A percentile compares a stretch with the other conserved stretches of the same genome.
Evolutionary conservation across 2,329 filamentous ascomycete species (phyloP).

Genomic region (Lachnellula cervina): DNA sequence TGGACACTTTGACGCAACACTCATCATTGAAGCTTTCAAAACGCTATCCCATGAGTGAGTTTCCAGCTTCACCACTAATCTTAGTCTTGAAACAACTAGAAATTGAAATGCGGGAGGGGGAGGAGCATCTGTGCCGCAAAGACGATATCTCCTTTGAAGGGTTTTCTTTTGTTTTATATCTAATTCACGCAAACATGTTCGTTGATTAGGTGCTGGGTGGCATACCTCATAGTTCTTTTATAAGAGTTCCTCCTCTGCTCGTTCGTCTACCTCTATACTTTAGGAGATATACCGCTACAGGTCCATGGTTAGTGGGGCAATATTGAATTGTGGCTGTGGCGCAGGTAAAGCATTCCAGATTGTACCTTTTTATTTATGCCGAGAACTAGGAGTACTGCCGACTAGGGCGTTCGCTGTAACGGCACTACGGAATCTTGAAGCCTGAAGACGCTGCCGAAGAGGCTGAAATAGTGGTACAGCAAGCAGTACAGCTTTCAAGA

Average conservation of each 20-base stretch:
- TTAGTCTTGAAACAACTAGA: not conserved
- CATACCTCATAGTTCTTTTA: not conserved
- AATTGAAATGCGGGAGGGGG: not conserved
- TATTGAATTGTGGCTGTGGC: not conserved
- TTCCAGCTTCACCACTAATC: no score
- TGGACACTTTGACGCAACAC: no score
- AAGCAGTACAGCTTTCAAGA: not conserved
- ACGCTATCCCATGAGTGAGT: no score
- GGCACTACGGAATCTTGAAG: not conserved
- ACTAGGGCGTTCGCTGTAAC: not conserved
- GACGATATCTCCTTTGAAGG: no score
- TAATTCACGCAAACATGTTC: no score
- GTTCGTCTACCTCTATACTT: not conserved
- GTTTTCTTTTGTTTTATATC: no score
- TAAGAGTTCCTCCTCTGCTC: not conserved
- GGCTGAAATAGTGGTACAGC: not conserved
- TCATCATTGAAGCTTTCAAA: no score
- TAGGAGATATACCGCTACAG: not conserved
- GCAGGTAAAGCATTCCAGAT: not conserved
- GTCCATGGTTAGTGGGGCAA: not conserved
- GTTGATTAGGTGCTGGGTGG: no score
- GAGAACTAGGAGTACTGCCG: not conserved
- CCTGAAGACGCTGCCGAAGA: not conserved
- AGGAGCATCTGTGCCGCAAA: no score
- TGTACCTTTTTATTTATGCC: not conserved